Conservation (phyloP, 1,284 basidiomycete species). For the Porogramme epimiltina region DNA sequence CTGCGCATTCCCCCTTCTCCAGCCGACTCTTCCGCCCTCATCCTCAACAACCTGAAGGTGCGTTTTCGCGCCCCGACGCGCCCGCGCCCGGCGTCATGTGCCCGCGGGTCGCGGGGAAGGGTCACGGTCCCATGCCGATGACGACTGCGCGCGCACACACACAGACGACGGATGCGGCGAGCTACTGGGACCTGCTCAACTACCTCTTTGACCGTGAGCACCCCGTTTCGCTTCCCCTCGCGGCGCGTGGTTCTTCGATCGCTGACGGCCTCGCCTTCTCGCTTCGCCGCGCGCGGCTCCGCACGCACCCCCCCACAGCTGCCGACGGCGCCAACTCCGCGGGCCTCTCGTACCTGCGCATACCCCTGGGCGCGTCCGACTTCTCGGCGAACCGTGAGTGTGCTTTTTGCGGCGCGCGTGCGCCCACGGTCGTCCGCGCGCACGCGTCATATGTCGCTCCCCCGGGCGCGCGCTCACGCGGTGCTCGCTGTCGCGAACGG, state of each 20-base stretch:
- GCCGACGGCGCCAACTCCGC: constrained; percentile 47
- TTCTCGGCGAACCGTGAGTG: constrained; percentile 35
- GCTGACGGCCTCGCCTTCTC: background rate
- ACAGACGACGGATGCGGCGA: constrained; percentile 40
- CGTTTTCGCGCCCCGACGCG: background rate
- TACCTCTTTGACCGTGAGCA: constrained; percentile 47
- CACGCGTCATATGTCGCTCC: constrained; percentile 4
- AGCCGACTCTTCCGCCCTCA: constrained; percentile 53
- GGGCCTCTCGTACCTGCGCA: constrained; percentile 49
- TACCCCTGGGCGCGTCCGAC: constrained; percentile 52
- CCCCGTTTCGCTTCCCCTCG: background rate
- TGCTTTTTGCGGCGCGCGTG: background rate
- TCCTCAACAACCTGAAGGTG: constrained; percentile 49
- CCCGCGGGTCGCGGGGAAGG: too few species aligned
- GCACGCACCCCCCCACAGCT: constrained; percentile 29
- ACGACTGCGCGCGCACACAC: background rate
- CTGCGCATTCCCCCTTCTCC: background rate
- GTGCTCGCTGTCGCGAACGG: background rate
- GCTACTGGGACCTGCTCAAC: constrained; percentile 47
- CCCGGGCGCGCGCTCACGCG: constrained; percentile 4
- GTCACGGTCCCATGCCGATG: background rate
- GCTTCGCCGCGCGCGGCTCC: background rate
- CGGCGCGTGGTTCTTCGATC: background rate
- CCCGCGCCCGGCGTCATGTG: background rate
- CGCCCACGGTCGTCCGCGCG: constrained; percentile 1